Percentiles rank a stretch among this genome's conserved stretches.
phyloP scores from a whole-genome alignment of 2,329 filamentous ascomycete species.

The Diaporthe citri region DNA sequence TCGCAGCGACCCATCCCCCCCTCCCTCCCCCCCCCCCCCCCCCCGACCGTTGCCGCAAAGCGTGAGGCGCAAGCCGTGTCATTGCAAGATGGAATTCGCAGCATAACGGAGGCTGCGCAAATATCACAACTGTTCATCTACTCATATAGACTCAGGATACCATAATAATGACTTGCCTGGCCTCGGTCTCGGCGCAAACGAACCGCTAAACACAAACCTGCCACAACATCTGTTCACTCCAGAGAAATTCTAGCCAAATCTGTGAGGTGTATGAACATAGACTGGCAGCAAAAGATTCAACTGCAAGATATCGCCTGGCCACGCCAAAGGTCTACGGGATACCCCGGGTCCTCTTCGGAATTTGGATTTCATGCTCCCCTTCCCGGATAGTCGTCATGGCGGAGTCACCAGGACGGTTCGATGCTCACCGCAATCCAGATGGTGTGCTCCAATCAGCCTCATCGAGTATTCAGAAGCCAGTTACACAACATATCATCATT shows the following conservation, averaged over 20 bases:
- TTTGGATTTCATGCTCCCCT: background rate
- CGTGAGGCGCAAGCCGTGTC: background rate
- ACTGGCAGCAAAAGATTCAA: background rate
- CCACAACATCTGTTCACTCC: background rate
- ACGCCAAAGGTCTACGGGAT: background rate
- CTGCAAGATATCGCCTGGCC: background rate
- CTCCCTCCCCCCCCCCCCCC: no score
- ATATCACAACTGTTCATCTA: background rate
- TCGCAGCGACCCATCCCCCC: no score
- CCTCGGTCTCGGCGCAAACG: background rate
- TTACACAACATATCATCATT: background rate
- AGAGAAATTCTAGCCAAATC: background rate
- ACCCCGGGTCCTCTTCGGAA: background rate
- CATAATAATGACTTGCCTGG: conserved; percentile 9
- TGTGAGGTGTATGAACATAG: no score
- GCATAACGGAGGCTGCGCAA: background rate
- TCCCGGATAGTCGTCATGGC: no score
- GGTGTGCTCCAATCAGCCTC: background rate
- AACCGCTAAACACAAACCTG: background rate
- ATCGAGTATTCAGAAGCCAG: background rate
- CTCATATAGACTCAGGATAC: background rate
- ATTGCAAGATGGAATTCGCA: background rate
- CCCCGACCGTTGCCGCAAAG: background rate
- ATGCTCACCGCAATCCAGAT: background rate
- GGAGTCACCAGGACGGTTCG: background rate